These are phyloP conservation scores for Neurospora sublineolata DNA, from an alignment of 495 filamentous ascomycete genomes.

Conservation along the genomic window DNA sequence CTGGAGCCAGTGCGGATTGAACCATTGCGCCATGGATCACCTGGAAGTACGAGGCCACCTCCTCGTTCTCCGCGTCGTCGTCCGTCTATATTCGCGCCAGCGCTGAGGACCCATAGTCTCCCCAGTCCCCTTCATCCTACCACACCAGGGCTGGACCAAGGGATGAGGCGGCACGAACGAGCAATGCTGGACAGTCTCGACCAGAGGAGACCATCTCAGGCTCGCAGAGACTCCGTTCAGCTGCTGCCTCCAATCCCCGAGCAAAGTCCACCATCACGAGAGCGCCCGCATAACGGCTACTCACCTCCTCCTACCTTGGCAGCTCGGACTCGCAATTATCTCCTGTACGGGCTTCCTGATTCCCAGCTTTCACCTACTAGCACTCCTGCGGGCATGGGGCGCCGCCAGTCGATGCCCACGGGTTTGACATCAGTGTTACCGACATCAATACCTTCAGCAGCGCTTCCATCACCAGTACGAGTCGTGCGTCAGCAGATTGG, in stretches of 20 bases:
- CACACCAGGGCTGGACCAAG: conserved; percentile 21
- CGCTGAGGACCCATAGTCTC: conserved; percentile 17
- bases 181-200: conserved; percentile 31
- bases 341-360: neutral
- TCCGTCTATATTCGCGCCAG: conserved; percentile 16
- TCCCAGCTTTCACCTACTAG: neutral
- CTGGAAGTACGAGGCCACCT: conserved; percentile 4
- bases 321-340: neutral
- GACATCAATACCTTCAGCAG: conserved; percentile 1
- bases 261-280: conserved; percentile 1
- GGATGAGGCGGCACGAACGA: conserved; percentile 28
- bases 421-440: neutral
- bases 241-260: conserved; percentile 21
- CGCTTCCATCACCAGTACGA: neutral
- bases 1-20: conserved; percentile 30
- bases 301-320: neutral
- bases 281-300: neutral
- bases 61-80: conserved; percentile 14
- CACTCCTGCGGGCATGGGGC: neutral
- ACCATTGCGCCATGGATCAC: conserved; percentile 4
- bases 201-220: conserved; percentile 13
- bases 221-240: conserved; percentile 1
- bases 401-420: neutral
- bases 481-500: neutral
- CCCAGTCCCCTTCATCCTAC: conserved; percentile 28